These are phyloP conservation scores for Mortierella sp. DNA, from an alignment of 371 early-diverging fungal genomes.

Conservation along the genomic window DNA sequence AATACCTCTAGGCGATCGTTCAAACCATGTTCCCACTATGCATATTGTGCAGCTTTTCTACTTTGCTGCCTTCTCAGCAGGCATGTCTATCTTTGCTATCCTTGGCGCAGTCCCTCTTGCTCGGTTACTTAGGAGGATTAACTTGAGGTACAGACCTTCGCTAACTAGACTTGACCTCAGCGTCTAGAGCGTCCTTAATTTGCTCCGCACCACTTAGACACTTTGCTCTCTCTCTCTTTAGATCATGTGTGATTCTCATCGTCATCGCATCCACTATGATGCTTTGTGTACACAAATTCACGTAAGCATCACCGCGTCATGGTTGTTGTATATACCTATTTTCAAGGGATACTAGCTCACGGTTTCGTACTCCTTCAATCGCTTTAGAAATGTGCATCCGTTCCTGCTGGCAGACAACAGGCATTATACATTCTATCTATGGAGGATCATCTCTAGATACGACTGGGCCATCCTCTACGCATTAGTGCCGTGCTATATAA, in stretches of 20 bases:
- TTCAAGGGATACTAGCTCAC: not conserved
- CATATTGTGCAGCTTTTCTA: slow-evolving; percentile 94
- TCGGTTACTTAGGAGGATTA: slow-evolving; percentile 53
- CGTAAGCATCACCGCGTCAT: slow-evolving; percentile 58
- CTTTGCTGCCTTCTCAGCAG: slow-evolving; percentile 77
- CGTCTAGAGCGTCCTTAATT: not conserved
- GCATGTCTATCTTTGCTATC: slow-evolving; percentile 47
- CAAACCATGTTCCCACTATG: slow-evolving; percentile 85
- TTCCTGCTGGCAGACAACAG: slow-evolving; percentile 96
- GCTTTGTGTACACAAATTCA: slow-evolving; percentile 64
- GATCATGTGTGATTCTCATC: slow-evolving; percentile 37
- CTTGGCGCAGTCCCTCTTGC: slow-evolving; percentile 36
- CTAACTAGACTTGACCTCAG: not conserved
- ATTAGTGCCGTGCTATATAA: slow-evolving; percentile 76
- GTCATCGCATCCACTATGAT: slow-evolving; percentile 24
- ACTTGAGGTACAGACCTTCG: slow-evolving; percentile 10
- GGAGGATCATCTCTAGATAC: slow-evolving; percentile 81
- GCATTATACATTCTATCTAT: slow-evolving; percentile 95
- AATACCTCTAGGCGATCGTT: slow-evolving; percentile 76
- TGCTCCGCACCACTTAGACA: slow-evolving; percentile 15
- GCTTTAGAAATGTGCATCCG: slow-evolving; percentile 86
- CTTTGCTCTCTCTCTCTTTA: not conserved
- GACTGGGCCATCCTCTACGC: slow-evolving; percentile 71
- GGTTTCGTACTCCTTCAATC: not conserved
- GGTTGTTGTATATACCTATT: not conserved